Evolutionary conservation across 805 yeast genomes (phyloP).

Genomic region (Teunomyces lycoperdinae): DNA sequence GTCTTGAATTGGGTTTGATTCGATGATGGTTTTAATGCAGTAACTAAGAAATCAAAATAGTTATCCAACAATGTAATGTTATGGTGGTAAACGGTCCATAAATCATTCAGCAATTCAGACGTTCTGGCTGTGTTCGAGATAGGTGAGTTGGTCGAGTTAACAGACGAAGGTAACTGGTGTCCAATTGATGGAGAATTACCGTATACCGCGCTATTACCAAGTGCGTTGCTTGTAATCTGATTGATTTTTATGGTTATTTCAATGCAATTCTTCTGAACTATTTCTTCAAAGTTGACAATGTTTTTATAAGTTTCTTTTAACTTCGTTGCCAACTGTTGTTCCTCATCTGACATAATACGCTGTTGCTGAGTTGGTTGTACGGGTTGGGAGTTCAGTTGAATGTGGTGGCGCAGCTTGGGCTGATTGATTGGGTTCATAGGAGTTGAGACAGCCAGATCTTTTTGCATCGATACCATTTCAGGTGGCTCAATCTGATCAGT

Average conservation of each 20-base stretch:
- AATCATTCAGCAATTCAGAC: conserved; percentile 54
- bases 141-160: conserved; percentile 9
- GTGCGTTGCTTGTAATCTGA: conserved; percentile 33
- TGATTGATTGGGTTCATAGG: conserved; percentile 9
- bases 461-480: background rate
- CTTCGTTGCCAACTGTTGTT: conserved; percentile 64
- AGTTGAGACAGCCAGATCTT: conserved; percentile 8
- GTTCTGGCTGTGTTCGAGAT: conserved; percentile 26
- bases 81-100: conserved; percentile 71
- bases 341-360: conserved; percentile 52
- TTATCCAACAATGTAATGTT: conserved; percentile 65
- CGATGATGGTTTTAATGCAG: conserved; percentile 63
- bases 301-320: conserved; percentile 72
- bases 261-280: conserved; percentile 67
- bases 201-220: conserved; percentile 21
- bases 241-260: conserved; percentile 52
- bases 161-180: conserved; percentile 14
- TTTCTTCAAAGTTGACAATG: conserved; percentile 64
- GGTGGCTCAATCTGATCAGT: conserved; percentile 3
- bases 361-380: conserved; percentile 7
- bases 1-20: conserved; percentile 55
- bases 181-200: conserved; percentile 14
- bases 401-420: background rate
- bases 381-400: conserved; percentile 6
- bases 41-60: conserved; percentile 67